A percentile compares a stretch with the other conserved stretches of the same genome.
phyloP scores from a whole-genome alignment of 2,329 filamentous ascomycete species.

The Hymenoscyphus occultus region DNA sequence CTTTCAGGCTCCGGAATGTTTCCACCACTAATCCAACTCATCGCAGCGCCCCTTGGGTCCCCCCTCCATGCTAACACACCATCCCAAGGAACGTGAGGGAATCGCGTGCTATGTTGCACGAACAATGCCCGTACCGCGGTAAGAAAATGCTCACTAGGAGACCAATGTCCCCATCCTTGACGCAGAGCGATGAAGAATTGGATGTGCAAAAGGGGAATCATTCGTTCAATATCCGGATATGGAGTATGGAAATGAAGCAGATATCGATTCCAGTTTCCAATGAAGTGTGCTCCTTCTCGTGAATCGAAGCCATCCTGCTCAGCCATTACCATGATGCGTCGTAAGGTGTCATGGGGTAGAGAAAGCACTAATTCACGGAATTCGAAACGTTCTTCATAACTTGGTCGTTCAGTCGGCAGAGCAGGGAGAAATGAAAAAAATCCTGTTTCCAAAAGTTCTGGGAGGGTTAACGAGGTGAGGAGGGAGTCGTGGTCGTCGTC shows the following conservation, averaged over 20 bases:
- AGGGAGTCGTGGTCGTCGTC: not conserved
- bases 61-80: not conserved
- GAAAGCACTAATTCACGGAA: not conserved
- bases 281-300: conserved; percentile 5
- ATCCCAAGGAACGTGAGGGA: not conserved
- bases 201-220: not conserved
- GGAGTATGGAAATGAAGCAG: not conserved
- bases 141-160: not conserved
- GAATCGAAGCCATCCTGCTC: not conserved
- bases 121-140: not conserved
- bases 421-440: not conserved
- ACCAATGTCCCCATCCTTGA: conserved; percentile 12
- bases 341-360: not conserved
- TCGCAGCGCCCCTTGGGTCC: not conserved
- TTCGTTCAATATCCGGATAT: not conserved
- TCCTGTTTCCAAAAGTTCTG: not conserved
- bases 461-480: not conserved
- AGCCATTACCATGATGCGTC: not conserved
- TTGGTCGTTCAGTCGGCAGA: not conserved
- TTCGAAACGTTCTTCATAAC: not conserved
- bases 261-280: not conserved
- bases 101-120: not conserved
- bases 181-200: conserved; percentile 10
- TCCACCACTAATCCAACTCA: not conserved
- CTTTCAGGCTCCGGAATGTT: not conserved